phyloP scores from a whole-genome alignment of 176 grass and related monocot species.

The Tillandsia fasciculata region DNA sequence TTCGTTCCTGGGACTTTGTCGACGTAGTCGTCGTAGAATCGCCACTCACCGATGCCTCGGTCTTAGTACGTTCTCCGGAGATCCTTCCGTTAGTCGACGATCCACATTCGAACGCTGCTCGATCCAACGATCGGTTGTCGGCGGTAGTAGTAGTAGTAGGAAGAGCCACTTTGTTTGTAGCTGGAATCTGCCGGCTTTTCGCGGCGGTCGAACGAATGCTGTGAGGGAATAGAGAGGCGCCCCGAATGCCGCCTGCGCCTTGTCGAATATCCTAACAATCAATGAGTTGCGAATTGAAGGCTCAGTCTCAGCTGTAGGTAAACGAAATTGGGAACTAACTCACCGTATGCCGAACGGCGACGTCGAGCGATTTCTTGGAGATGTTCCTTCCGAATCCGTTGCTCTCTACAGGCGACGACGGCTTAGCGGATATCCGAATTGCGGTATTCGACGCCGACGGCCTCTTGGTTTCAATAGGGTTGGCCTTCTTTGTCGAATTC shows the following conservation, averaged over 20 bases:
- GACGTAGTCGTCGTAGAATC: background rate
- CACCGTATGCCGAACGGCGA: conserved; percentile 17
- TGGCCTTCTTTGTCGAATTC: background rate
- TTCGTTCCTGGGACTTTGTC: background rate
- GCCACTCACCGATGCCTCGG: background rate
- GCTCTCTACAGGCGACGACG: conserved; percentile 4
- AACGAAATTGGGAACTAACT: background rate
- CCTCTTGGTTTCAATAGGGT: background rate
- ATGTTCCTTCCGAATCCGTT: conserved; percentile 7
- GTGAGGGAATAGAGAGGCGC: conserved; percentile 14
- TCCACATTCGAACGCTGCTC: background rate
- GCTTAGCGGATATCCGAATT: background rate
- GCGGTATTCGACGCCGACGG: background rate
- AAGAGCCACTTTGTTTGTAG: background rate
- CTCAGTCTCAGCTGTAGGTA: too few species aligned
- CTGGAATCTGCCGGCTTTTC: background rate
- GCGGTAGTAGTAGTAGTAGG: background rate
- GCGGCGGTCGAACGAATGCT: conserved; percentile 14
- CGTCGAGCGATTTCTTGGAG: conserved; percentile 10
- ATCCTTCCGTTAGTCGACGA: background rate
- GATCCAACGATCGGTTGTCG: background rate
- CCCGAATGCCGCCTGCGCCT: background rate
- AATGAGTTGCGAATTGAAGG: background rate
- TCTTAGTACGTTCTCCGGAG: background rate
- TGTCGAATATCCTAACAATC: conserved; percentile 9